Evolutionary conservation across 23 red algal species (phyloP), one percentile per base, ranked within the genome.

Genomic region (Cyanidioschyzon merolae): DNA sequence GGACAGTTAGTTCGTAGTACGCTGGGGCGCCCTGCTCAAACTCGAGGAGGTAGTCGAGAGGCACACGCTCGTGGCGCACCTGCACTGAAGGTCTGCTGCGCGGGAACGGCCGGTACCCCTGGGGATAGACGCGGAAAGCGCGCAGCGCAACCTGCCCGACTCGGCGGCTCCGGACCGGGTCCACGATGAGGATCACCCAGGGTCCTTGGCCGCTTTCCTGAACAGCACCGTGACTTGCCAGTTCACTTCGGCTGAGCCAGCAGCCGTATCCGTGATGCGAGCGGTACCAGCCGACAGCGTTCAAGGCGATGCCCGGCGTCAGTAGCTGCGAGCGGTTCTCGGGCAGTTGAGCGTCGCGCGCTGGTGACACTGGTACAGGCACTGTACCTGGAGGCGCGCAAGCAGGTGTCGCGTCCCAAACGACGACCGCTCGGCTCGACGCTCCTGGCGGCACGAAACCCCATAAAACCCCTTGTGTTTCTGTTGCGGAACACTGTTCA

Each of bases 241-340:
- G 88, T 34, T 98, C 94, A 41, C 90, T 91, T 21, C 94, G 88
- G 25, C 82, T 86, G n/a, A 98, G 84, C 94, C 94, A 98, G 78
- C 94, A 98, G 2, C 94, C 94, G 37, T 98, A 98, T 0, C 89
- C 94, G 37, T 87, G 94, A 83, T 98, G 94, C 0, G 88, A 89
- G 59, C 91, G 94, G 74, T 98, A 98, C 94, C 94, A 98, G 17
- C 94, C 94, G 37, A 98, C 77, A 0, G 89, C 74, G 40, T 89
- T 79, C 57, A 90, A 87, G 0, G 80, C 67, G 37, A 85, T 59
- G 40, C 50, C 51, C 2, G 90, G 87, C 57, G 77, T 38, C 50
- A 57, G 59, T 34, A 85, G 82, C 84, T 91, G 76, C 7, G 39
- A 79, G 34, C 83, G 85, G 68, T 90, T 89, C 39, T 63, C 58